Evolutionary conservation across 2,329 filamentous ascomycete genomes (phyloP), one percentile per base, ranked within the genome.

Genomic region (Pseudocercospora macadamiae): DNA sequence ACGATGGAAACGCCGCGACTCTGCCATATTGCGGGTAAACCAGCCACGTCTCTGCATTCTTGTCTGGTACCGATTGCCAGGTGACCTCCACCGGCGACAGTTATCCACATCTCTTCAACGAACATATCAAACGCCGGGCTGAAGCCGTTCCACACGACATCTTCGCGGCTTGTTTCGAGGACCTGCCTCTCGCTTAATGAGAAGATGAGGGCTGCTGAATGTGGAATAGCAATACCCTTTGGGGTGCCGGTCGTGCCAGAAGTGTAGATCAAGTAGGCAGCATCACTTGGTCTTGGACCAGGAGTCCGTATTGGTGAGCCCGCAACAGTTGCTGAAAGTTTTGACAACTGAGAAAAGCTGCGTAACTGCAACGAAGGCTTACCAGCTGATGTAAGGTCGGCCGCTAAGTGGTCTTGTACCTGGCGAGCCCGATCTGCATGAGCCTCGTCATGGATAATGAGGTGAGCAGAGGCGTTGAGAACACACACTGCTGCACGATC

Each of bases 261-360:
- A 26, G 70, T 68, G 60, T 68, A 70, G 23, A 72, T 68, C 25
- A 73, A 61, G 45, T 64, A 68, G 19, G 64, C 64, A 25, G 64
- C 65, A 55, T 67, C 54, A 25, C 57, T 42, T 34, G 63, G 61
- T 2, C 30, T 45, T 39, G 64, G 61, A 7, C 51, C 59, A 16
- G 18, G 12, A 12, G 18, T 39, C n/a, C 19, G 8, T 25, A 10
- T 25, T 34, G 5, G 51, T 10, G 19, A 8, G 51, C 3, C 37
- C 28, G 34, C 28, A 32, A 7, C 18, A 19, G 51, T n/a, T n/a
- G 23, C 18, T 2, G 45, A 16, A 18, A 34, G 16, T 30, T 42
- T 10, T 28, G 51, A 52, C 14, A 66, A 49, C 5, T 59, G 53
- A 9, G n/a, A 37, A 51, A 62, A 60, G 2, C 53, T 58, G 28